phyloP scores from a whole-genome alignment of 2,329 filamentous ascomycete species.

The Diaporthe caulivora region DNA sequence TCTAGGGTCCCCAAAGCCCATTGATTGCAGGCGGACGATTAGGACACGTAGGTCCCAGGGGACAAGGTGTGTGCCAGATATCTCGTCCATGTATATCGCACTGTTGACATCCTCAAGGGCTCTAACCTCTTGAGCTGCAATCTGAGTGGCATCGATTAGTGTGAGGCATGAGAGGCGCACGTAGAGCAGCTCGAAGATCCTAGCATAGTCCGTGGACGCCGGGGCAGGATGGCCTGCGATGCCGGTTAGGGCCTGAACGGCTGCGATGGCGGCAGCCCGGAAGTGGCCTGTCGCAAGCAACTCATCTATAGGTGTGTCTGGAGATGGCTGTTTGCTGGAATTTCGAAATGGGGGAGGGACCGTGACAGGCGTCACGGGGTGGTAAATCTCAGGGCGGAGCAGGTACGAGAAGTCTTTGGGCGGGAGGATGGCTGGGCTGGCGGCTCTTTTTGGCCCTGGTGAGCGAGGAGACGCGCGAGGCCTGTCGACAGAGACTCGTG shows the following conservation, averaged over 20 bases:
- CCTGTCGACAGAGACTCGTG: constrained; percentile 44
- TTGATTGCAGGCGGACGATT: constrained; percentile 84
- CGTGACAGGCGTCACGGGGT: constrained; percentile 76
- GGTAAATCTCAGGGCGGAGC: constrained; percentile 84
- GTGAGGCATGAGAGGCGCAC: constrained; percentile 85
- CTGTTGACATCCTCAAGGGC: constrained; percentile 73
- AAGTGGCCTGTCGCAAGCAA: constrained; percentile 83
- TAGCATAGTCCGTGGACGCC: constrained; percentile 68
- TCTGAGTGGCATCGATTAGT: constrained; percentile 77
- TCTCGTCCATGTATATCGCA: constrained; percentile 67
- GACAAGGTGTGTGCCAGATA: constrained; percentile 73
- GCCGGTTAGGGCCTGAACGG: constrained; percentile 70
- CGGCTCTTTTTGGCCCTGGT: constrained; percentile 47
- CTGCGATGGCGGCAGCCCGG: constrained; percentile 79
- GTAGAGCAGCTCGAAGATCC: constrained; percentile 84
- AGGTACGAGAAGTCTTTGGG: constrained; percentile 84
- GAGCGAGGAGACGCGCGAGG: constrained; percentile 46
- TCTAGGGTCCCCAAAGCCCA: constrained; percentile 87
- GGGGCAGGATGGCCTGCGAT: constrained; percentile 53
- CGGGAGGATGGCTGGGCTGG: constrained; percentile 49
- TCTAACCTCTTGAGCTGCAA: constrained; percentile 77
- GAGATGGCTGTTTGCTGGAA: constrained; percentile 72
- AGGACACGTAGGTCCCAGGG: constrained; percentile 91
- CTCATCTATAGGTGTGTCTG: constrained; percentile 73
- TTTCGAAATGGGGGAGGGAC: constrained; percentile 76